Evolutionary conservation across 257 asterid species (phyloP), one percentile per base, ranked within the genome.

Genomic region (Jacaranda mimosifolia): DNA sequence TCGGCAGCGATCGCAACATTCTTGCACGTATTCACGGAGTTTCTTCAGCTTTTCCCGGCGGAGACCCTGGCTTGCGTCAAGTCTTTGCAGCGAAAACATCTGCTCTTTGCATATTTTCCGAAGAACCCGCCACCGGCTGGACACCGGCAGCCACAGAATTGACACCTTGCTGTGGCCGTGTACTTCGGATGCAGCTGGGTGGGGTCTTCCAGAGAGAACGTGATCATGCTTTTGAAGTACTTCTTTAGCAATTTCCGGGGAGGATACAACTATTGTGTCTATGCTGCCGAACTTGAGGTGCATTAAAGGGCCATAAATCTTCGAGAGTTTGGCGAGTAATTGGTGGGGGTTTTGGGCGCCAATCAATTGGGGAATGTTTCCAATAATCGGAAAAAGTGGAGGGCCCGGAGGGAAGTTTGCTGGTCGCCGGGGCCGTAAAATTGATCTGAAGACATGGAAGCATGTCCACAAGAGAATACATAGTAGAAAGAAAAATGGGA

Each of bases 241-340:
- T 26, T 26, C 32, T 26, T 26, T 26, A 26, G 32, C 32, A 26
- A 26, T 26, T 26, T 26, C 32, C 32, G 78, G 60, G 3, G 82
- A 77, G 21, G 86, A 79, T 12, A 79, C 63, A n/a, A 83, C 21
- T 2, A 83, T 60, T 3, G 72, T 35, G 57, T 63, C 15, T 3
- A 39, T 66, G 39, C 76, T 68, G 13, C 85, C 87, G 3, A 84
- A 59, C 76, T 71, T 80, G 6, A 80, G 76, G 63, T 80, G 64
- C 80, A 84, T 76, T 5, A 84, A 12, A 9, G 87, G 85, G 58
- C 85, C 88, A 66, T 81, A 78, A 1, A 21, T 67, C 70, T 72
- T 40, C 42, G 87, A 72, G 51, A 83, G 66, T 3, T 69, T 70
- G 12, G 79, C 77, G 35, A 82, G 74, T 15, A 80, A 73, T 7